Evolutionary conservation across 2,329 filamentous ascomycete species (phyloP), one percentile per base, ranked within the genome.

Genomic region (Exophiala sp.): DNA sequence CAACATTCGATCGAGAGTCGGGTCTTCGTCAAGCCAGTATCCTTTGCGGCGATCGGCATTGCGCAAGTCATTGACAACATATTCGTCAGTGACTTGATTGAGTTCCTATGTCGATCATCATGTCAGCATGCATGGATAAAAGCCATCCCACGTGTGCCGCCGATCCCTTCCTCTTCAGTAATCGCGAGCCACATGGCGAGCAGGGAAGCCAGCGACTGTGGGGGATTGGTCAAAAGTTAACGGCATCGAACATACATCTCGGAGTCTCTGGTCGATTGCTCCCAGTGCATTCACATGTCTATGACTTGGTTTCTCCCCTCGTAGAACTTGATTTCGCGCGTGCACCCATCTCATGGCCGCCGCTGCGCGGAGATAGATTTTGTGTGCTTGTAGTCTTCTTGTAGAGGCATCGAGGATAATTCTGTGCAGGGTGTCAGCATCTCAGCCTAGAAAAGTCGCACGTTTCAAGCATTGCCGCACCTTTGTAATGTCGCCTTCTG

Each of bases 1-100:
- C 19, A 68, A 70, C 41, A 81, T 78, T 16, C 69, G 68, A 13
- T 70, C 68, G 50, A 82, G 66, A 6, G 75, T 70, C 2, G 80
- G 80, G 60, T 83, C 80, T 54, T 83, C 80, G 30, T 68, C 66
- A 38, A 82, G 68, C 79, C 80, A 83, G 66, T 81, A 80, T 32
- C 77, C 76, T 56, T 78, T 76, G 35, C 74, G 67, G 37, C 68
- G 60, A 60, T 83, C 80, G 34, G 76, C 73, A 21, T 71, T 67
- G 54, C 75, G 73, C 14, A 83, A 71, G 23, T 77, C 75, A 48
- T 73, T 69, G 44, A 79, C 70, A 41, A 82, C 75, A 55, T 77
- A 69, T 39, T 73, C 69, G 57, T 83, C 78, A 11, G 79, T 81
- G 54, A 82, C 72, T 21, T 71, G 69, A 11, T 70, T 68, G 38